Conservation (phyloP, 2,329 filamentous ascomycete species). For the Orbilia brochopaga region DNA sequence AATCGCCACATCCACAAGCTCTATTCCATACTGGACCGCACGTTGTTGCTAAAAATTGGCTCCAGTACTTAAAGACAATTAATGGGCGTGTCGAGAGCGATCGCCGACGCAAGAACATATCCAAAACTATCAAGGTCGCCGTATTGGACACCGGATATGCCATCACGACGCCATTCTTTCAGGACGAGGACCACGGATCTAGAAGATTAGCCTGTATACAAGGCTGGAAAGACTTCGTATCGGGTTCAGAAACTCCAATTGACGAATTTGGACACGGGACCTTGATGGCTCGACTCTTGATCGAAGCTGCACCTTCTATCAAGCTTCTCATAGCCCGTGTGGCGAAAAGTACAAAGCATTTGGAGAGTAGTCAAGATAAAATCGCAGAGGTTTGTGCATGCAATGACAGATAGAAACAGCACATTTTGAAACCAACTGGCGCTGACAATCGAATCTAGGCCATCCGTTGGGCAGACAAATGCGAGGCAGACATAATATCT, state of each 20-base stretch:
- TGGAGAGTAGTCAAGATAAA: too few relatives aligned
- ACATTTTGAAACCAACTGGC: too few relatives aligned
- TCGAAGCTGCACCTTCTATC: not conserved
- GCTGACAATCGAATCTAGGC: slow-evolving; percentile 38
- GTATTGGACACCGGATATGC: slow-evolving; percentile 17
- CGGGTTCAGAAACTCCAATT: not conserved
- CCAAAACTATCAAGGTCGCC: not conserved
- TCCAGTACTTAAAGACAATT: slow-evolving; percentile 5
- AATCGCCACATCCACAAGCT: not conserved
- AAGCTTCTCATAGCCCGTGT: slow-evolving; percentile 13
- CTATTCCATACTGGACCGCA: not conserved
- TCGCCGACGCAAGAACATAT: too few relatives aligned
- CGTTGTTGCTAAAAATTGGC: slow-evolving; percentile 4
- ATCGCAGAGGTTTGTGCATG: too few relatives aligned
- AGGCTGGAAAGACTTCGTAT: slow-evolving; percentile 8
- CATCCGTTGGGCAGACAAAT: slow-evolving; percentile 52
- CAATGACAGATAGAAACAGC: too few relatives aligned
- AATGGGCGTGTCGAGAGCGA: not conserved
- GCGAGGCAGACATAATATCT: slow-evolving; percentile 54
- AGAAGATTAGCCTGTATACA: not conserved
- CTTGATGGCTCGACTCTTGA: slow-evolving; percentile 11
- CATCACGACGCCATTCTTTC: not conserved
- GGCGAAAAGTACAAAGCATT: slow-evolving; percentile 1
- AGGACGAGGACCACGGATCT: slow-evolving; percentile 4
- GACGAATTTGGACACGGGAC: slow-evolving; percentile 16